phyloP scores from a whole-genome alignment of 139 green algal genomes.

The Diplosphaera chodatii region DNA sequence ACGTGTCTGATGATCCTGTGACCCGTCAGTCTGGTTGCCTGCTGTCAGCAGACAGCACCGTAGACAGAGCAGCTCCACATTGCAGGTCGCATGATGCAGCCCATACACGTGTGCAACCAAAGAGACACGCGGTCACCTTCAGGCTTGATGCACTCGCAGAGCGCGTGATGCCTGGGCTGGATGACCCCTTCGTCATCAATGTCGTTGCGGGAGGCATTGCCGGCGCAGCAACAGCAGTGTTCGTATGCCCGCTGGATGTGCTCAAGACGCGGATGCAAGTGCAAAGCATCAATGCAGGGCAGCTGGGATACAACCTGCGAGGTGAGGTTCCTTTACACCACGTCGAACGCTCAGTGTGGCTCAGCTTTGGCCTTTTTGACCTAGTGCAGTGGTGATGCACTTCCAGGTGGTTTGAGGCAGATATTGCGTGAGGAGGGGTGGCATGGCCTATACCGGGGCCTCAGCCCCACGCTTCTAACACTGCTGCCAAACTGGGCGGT shows the following conservation, averaged over 20 bases:
- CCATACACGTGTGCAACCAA: no score
- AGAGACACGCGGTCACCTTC: no score
- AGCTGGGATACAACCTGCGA: not conserved
- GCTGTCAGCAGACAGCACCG: no score
- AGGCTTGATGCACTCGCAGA: not conserved
- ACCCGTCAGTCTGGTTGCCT: no score
- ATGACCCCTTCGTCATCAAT: constrained; percentile 7
- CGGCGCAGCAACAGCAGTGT: constrained; percentile 80
- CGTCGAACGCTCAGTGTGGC: no score
- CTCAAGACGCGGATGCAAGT: constrained; percentile 97
- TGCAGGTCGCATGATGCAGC: no score
- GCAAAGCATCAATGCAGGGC: constrained; percentile 20
- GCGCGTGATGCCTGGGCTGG: not conserved
- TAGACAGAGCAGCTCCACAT: no score
- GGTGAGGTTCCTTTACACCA: not conserved
- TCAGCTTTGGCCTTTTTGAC: no score
- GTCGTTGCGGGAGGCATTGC: constrained; percentile 30
- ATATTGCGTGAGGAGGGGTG: constrained; percentile 82
- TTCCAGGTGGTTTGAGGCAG: constrained; percentile 56
- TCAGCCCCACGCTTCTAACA: constrained; percentile 88
- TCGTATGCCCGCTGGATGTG: constrained; percentile 96
- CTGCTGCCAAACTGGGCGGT: constrained; percentile 97
- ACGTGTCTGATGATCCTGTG: no score
- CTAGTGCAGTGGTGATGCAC: no score
- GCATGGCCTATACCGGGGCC: constrained; percentile 80